A percentile compares a stretch with the other conserved stretches of the same genome.
Evolutionary conservation across 768 basidiomycete genomes (phyloP).

Genomic region (Paxillus involutus): DNA sequence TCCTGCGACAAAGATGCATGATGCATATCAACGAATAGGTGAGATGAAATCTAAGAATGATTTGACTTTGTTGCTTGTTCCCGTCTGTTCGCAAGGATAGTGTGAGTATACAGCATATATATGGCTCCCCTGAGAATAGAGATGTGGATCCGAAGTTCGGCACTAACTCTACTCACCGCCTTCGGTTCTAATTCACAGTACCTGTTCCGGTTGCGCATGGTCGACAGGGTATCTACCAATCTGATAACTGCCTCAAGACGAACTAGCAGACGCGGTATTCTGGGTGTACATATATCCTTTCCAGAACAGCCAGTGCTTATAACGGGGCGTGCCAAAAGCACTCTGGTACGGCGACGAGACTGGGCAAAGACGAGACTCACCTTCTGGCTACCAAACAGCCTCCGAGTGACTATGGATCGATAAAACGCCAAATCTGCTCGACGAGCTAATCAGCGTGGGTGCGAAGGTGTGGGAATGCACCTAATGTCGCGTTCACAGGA

Average conservation of each 20-base stretch:
- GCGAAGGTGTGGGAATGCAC: not conserved
- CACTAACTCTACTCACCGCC: not conserved
- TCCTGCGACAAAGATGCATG: not conserved
- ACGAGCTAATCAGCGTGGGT: constrained; percentile 1
- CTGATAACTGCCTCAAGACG: not conserved
- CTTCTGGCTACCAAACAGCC: not conserved
- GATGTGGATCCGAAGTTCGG: not conserved
- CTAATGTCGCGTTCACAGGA: not conserved
- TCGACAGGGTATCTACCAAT: not conserved
- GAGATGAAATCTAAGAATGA: not conserved
- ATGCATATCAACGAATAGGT: not conserved
- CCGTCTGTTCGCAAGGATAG: not conserved
- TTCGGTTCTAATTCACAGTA: not conserved
- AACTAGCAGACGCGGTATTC: not conserved
- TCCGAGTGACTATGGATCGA: not conserved
- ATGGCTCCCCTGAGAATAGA: not conserved
- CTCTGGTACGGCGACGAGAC: too few relatives aligned
- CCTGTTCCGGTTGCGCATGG: not conserved
- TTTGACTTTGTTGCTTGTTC: not conserved
- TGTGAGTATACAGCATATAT: not conserved
- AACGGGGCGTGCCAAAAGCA: too few relatives aligned
- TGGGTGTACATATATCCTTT: not conserved
- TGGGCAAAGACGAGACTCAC: too few relatives aligned
- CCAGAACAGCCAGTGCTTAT: too few relatives aligned
- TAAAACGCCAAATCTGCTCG: not conserved